Evolutionary conservation across 805 yeast species (phyloP), one percentile per base, ranked within the genome.

Genomic region (Wickerhamiella slavikovae): DNA sequence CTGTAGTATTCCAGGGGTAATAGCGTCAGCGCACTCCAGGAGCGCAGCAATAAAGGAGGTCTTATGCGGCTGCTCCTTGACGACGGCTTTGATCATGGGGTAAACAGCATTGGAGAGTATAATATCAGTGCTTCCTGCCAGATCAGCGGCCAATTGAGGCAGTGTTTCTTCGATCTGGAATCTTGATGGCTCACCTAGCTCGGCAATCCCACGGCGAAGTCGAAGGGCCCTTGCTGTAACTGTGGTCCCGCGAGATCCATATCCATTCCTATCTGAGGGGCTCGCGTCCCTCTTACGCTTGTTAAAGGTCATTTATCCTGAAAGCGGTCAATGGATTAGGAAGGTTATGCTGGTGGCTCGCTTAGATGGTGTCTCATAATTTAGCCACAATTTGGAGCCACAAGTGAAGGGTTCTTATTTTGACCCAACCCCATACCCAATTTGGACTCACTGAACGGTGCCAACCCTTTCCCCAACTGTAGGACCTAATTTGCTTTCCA

Each of bases 21-120:
- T 62, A 15, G 74, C 58, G 51, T 75, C 72, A 27, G 78, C 69
- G 15, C 71, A 56, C 42, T 72, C 62, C 4, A 82, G 54, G 38
- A 80, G 57, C 6, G 71, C 68, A 17, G 80, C 64, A 33, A 85
- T 51, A n/a, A 71, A 64, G 10, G 72, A 68, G 35, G 74, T 65
- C 48, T 83, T 89, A 38, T 83, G 93, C 0, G 99, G 96, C 50
- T 85, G 94, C 50, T 89, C 96, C 17, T 66, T 52, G 8, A 74
- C 60, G 25, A 77, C 64, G 2, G 92, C 78, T 31, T 64, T 62
- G 16, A 82, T 45, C 2, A 78, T 75, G 28, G 62, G 59, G 35
- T 78, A 52, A 14, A 78, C 54, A 3, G 73, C 66, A 20, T 52
- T 54, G 26, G 76, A 61, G 21, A 31, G 30, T n/a, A n/a, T n/a